Percentiles rank a stretch among this genome's conserved stretches.
Evolutionary conservation across 2,329 filamentous ascomycete genomes (phyloP).

Genomic region (Trichoderma polysporum): DNA sequence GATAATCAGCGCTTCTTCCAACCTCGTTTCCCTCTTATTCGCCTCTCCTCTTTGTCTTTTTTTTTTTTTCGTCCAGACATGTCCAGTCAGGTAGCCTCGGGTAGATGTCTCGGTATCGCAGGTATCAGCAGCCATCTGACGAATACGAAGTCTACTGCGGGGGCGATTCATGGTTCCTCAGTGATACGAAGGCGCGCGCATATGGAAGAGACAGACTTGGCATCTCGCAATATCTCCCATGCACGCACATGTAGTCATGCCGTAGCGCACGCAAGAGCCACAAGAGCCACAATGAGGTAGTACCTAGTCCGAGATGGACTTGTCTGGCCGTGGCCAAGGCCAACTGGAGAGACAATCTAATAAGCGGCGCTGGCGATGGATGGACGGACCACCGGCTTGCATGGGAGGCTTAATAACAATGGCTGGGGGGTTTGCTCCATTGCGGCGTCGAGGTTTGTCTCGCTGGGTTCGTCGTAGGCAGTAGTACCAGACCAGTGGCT

Average conservation of each 20-base stretch:
- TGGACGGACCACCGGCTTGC: conserved; percentile 8
- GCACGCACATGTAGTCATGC: conserved; percentile 18
- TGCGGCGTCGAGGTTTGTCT: conserved; percentile 17
- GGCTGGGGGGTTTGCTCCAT: conserved; percentile 10
- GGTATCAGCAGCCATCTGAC: conserved; percentile 16
- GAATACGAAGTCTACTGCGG: conserved; percentile 24
- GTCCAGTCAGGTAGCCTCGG: background rate
- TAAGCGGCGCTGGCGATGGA: background rate
- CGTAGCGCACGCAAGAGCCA: conserved; percentile 11
- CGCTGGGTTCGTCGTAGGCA: background rate
- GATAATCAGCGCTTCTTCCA: background rate
- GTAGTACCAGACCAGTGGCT: too few relatives aligned
- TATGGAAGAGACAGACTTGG: conserved; percentile 13
- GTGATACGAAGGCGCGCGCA: conserved; percentile 20
- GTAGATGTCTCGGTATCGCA: conserved; percentile 11
- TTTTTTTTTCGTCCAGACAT: background rate
- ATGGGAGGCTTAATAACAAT: background rate
- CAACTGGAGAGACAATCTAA: background rate
- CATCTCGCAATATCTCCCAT: conserved; percentile 18
- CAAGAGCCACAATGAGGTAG: background rate
- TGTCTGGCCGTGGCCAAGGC: background rate
- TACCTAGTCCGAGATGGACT: background rate
- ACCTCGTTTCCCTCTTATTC: background rate
- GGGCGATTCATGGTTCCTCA: conserved; percentile 20
- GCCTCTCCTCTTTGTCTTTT: background rate